Evolutionary conservation across 305 asterid genomes (phyloP).

Genomic region (Coffea humblotiana): DNA sequence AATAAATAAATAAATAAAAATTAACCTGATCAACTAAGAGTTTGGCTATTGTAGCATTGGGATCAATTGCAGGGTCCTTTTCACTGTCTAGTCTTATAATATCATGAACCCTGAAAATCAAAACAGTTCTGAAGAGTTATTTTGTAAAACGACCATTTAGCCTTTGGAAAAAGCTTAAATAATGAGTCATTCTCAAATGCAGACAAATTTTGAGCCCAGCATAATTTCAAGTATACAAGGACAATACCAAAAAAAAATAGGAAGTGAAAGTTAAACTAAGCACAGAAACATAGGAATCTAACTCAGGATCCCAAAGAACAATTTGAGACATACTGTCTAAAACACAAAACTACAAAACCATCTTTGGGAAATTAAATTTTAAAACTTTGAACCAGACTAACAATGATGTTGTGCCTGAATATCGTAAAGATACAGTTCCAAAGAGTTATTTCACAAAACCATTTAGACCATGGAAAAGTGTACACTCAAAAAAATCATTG

Average conservation of each 20-base stretch:
- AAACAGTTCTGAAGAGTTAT: slow-evolving; percentile 12
- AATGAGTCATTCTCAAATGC: no score
- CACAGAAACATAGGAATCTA: no score
- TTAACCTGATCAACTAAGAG: slow-evolving; percentile 72
- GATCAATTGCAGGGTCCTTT: slow-evolving; percentile 68
- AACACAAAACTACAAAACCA: no score
- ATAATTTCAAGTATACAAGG: no score
- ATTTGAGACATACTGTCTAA: no score
- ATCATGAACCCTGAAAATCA: slow-evolving; percentile 65
- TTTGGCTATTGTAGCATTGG: slow-evolving; percentile 67
- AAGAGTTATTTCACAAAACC: slow-evolving; percentile 14
- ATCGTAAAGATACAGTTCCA: slow-evolving; percentile 18
- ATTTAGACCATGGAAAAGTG: background rate
- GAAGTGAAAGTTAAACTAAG: no score
- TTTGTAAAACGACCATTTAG: slow-evolving; percentile 9
- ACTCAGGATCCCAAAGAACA: no score
- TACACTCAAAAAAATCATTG: background rate
- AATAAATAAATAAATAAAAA: slow-evolving; percentile 15
- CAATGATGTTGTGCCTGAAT: slow-evolving; percentile 36
- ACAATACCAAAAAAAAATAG: no score
- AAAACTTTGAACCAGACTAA: no score
- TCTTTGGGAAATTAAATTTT: no score
- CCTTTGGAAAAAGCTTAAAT: background rate
- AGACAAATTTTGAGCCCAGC: no score
- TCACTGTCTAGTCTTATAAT: slow-evolving; percentile 76